Evolutionary conservation across 202 grass and related monocot genomes (phyloP), one percentile per base, ranked within the genome.

Genomic region (Dendrocalamus latiflorus): DNA sequence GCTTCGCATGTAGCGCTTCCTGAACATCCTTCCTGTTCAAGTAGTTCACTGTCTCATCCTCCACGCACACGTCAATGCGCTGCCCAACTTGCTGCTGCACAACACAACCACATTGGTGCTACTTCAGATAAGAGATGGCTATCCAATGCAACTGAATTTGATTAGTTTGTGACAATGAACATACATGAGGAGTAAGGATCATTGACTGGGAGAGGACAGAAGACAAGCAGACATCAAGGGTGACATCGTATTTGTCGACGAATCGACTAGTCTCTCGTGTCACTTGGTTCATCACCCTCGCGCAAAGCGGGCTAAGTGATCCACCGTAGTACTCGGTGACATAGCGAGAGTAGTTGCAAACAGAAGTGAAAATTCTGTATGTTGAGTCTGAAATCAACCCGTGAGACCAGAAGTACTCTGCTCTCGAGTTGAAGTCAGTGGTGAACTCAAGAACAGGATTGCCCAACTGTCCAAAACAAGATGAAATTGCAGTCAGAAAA

Each of bases 231-330:
- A 97, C 95, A 60, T 97, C 95, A 53, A 97, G 85, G 30, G 92
- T 97, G 68, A 97, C 95, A 65, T 97, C 95, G 13, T 97, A 97
- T 79, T 97, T 97, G 89, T 97, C 95, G 7, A 97, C 92, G 42
- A 97, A 97, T 37, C 88, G 80, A 68, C 95, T 97, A 5, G 92
- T 97, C 83, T 97, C 95, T 57, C 85, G 88, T 3, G 92, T 93
- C 13, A 97, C 95, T 84, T 93, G 92, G 72, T 79, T 93, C 95
- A 97, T 97, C 73, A 97, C 95, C n/a, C 92, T 65, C 18, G 86
- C 80, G 63, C 95, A 97, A 37, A 91, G 70, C 28, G 79, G 71
- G 76, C 90, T 94, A 21, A 97, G 86, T 9, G 86, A 65, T 12
- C 92, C 95, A 4, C 88, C 91, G 20, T 97, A 97, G 78, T 97